Base-by-base conservation (phyloP, 345 rosid species). In the Sonneratia alba region DNA sequence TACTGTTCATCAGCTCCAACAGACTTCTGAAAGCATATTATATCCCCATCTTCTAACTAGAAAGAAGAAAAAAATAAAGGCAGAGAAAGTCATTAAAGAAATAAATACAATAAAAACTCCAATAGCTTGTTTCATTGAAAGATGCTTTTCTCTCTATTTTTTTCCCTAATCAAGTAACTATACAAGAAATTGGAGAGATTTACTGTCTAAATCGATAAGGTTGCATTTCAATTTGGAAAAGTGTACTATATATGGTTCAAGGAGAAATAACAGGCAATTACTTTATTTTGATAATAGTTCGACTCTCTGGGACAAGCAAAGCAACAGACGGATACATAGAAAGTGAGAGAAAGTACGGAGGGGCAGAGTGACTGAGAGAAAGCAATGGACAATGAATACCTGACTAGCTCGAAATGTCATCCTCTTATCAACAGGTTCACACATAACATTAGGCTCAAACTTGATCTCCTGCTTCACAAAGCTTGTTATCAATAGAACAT, bases 391-490 rank as follows among this genome's bases (percentile, higher is more conserved):
- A 59, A 72, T 45, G 18, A 62, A 61, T 79, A 94, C 98, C 93
- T 91, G 98, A 77, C 90, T 85, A 67, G 69, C 69, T 56, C 82
- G 87, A 81, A 91, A 91, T 66, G 98, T 78, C 57, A 69, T 51
- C 75, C 81, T 89, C 87, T 88, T 87, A 77, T 91, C 95, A 74
- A 94, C 83, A 49, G 75, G 87, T 71, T 91, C 98, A 75, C 96
- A 91, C 97, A 94, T 87, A 66, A 94, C 93, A 76, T 70, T 73
- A 45, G 97, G 97, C 76, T 91, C 98, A 76, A 89, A 94, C 78
- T 91, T 88, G 81, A 94, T 91, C 83, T 94, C 98, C 98, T 94
- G 89, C 59, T 77, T 49, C 73, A 18, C 32, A 66, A 69, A 65
- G 53, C 71, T 63, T 38, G 76, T 27, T 63, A 68, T 3, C 21